Evolutionary conservation across 202 grass and related monocot genomes (phyloP).

Genomic region (Cymbopogon flexuosus): DNA sequence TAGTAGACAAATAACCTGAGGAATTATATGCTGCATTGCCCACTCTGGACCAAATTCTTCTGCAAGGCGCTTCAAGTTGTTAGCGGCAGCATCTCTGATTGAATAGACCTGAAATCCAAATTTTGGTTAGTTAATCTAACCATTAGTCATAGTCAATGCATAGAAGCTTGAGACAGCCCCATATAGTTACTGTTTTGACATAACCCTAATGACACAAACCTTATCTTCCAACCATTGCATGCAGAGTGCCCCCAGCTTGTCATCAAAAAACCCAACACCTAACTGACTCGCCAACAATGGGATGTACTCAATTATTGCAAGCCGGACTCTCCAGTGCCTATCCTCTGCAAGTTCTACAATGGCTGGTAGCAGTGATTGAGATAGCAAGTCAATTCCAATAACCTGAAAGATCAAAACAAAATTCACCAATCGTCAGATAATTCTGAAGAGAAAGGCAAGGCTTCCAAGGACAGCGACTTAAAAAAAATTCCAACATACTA

Average conservation of each 20-base stretch:
- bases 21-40: constrained; percentile 81
- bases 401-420: constrained; percentile 38
- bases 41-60: constrained; percentile 78
- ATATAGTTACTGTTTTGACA: neutral
- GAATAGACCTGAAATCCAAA: constrained; percentile 56
- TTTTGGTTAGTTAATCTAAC: neutral
- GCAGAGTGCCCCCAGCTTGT: constrained; percentile 74
- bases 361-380: constrained; percentile 67
- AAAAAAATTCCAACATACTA: neutral
- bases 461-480: neutral
- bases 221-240: constrained; percentile 96
- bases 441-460: neutral
- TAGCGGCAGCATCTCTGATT: constrained; percentile 78
- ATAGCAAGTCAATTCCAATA: constrained; percentile 73
- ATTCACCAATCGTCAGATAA: neutral
- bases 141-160: neutral
- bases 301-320: constrained; percentile 87
- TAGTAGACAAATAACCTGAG: constrained; percentile 42
- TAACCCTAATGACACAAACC: constrained; percentile 18
- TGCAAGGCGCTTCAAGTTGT: constrained; percentile 74
- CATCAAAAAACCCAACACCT: constrained; percentile 81
- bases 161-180: neutral
- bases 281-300: constrained; percentile 74
- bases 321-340: constrained; percentile 75
- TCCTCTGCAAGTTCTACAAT: constrained; percentile 84